Evolutionary conservation across 352 stramenopile species (phyloP).

Genomic region (Globisporangium radiosum): DNA sequence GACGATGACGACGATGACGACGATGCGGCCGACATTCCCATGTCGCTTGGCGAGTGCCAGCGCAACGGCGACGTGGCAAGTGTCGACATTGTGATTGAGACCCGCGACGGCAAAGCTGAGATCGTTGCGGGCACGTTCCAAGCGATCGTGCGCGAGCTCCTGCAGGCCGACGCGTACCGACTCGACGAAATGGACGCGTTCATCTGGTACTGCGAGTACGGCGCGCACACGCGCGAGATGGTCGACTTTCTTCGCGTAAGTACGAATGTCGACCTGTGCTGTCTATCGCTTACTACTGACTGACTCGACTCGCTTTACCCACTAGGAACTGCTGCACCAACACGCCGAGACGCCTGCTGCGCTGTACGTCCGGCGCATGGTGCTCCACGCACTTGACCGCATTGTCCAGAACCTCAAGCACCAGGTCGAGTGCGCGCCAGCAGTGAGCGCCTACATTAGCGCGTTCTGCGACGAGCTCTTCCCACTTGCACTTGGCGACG

Average conservation of each 20-base stretch:
- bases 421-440: constrained; percentile 50
- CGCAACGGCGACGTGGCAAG: constrained; percentile 19
- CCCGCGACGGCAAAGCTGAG: constrained; percentile 39
- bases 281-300: background rate
- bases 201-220: constrained; percentile 57
- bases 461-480: constrained; percentile 63
- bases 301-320: too few species aligned
- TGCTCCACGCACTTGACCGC: constrained; percentile 68
- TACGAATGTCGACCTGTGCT: background rate
- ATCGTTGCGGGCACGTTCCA: constrained; percentile 63
- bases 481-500: constrained; percentile 51
- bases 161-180: constrained; percentile 50
- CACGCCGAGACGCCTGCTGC: constrained; percentile 18
- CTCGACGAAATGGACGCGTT: constrained; percentile 55
- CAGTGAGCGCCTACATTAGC: constrained; percentile 58
- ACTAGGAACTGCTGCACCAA: constrained; percentile 27
- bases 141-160: constrained; percentile 49
- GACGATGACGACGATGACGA: background rate
- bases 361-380: constrained; percentile 63
- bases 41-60: constrained; percentile 37
- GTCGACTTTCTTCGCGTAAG: constrained; percentile 45
- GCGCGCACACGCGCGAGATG: constrained; percentile 27
- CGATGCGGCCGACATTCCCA: constrained; percentile 18
- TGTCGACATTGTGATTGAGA: constrained; percentile 45
- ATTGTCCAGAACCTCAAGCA: constrained; percentile 76